phyloP scores from a whole-genome alignment of 2,329 filamentous ascomycete genomes.

The Kalmusia sp. region DNA sequence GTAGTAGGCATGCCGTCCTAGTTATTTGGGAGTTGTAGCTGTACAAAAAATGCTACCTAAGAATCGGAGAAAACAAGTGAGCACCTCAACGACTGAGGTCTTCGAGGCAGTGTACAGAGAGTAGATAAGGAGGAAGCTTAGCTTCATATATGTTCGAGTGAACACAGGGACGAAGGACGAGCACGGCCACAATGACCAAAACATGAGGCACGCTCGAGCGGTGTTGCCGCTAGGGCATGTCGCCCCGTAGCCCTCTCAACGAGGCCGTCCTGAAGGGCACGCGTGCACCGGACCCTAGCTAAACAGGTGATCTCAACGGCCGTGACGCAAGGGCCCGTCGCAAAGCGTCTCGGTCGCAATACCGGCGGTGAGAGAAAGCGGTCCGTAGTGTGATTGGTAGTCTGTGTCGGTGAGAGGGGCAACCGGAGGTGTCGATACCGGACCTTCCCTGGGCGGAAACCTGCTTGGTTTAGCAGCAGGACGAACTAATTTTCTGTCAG shows the following conservation, averaged over 20 bases:
- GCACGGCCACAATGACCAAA: background rate
- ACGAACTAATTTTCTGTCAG: background rate
- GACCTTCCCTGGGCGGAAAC: background rate
- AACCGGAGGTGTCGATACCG: background rate
- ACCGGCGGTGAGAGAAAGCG: background rate
- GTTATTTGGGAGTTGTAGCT: background rate
- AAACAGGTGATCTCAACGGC: background rate
- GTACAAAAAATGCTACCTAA: background rate
- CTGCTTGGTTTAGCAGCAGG: background rate
- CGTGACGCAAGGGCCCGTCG: background rate
- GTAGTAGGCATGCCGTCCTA: background rate
- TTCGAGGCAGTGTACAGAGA: no score
- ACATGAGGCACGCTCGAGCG: background rate
- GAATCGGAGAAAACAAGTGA: no score
- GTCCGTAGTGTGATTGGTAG: background rate
- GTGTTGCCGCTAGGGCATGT: background rate
- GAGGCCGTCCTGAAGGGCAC: constrained; percentile 1
- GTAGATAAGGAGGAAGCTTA: background rate
- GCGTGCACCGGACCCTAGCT: background rate
- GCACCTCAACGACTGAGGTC: no score
- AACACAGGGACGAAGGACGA: background rate
- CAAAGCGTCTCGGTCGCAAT: background rate
- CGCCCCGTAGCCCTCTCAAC: constrained; percentile 8
- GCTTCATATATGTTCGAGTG: background rate
- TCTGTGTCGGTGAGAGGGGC: background rate